A percentile compares a stretch with the other conserved stretches of the same genome.
These are phyloP conservation scores for Stentor coeruleus DNA, from an alignment of 73 alveolate species.

Conservation along the genomic window DNA sequence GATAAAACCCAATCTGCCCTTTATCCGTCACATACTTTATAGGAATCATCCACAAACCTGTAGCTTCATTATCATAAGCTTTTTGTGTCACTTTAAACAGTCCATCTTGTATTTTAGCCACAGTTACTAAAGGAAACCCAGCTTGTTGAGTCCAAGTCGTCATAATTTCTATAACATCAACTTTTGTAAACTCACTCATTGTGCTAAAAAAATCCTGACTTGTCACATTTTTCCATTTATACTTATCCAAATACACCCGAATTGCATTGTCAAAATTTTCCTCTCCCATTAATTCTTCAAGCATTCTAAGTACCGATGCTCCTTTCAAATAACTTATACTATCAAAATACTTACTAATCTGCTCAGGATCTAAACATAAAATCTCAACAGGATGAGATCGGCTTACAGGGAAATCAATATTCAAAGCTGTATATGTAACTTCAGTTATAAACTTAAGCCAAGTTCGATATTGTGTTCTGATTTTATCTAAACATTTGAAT, in stretches of 20 bases:
- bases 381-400: conserved; percentile 92
- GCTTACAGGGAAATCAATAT: conserved; percentile 71
- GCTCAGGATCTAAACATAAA: conserved; percentile 78
- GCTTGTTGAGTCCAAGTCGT: conserved; percentile 48
- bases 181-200: conserved; percentile 45
- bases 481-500: conserved; percentile 27
- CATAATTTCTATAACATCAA: conserved; percentile 54
- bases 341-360: conserved; percentile 87
- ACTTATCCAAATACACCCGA: conserved; percentile 74
- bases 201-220: conserved; percentile 67
- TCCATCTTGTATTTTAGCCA: background rate
- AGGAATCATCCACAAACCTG: conserved; percentile 35
- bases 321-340: conserved; percentile 81
- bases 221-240: conserved; percentile 81
- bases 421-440: conserved; percentile 42
- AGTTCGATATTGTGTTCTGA: conserved; percentile 24
- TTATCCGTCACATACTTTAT: conserved; percentile 21
- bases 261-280: conserved; percentile 77
- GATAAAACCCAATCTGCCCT: background rate
- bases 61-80: background rate
- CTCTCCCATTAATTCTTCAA: conserved; percentile 81
- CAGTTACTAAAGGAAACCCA: conserved; percentile 32
- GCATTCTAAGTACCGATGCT: conserved; percentile 77
- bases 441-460: conserved; percentile 27
- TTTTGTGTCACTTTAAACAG: conserved; percentile 5